phyloP scores from a whole-genome alignment of 108 stramenopile species.

The Discostella stelligeroides region DNA sequence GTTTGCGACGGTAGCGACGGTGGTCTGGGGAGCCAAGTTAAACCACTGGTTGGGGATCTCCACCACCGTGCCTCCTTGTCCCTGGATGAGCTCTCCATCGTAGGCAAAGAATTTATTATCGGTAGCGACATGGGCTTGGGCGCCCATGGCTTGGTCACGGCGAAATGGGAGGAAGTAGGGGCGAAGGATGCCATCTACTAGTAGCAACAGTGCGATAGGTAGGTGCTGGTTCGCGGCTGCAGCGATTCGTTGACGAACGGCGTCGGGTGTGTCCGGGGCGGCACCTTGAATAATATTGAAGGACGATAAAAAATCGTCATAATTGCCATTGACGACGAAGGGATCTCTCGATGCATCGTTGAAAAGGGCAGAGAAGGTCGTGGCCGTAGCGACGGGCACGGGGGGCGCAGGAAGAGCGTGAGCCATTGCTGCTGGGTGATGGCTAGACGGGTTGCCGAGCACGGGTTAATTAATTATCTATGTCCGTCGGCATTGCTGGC shows the following conservation, averaged over 20 bases:
- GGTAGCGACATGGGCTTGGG: neutral
- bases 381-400: neutral
- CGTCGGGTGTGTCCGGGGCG: neutral
- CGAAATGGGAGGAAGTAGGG: constrained; percentile 20
- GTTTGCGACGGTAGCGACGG: neutral
- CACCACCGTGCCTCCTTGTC: neutral
- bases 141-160: constrained; percentile 33
- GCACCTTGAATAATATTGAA: neutral
- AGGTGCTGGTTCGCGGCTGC: too few relatives aligned
- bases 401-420: too few relatives aligned
- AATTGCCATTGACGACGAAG: neutral
- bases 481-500: too few relatives aligned
- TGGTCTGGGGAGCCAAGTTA: neutral
- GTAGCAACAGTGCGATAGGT: neutral
- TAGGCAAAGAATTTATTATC: constrained; percentile 16
- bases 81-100: constrained; percentile 2
- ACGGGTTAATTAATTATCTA: too few relatives aligned
- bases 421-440: too few relatives aligned
- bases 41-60: neutral
- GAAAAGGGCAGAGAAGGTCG: neutral
- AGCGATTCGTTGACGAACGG: neutral
- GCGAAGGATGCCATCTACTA: neutral
- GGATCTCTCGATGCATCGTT: neutral
- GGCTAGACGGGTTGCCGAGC: too few relatives aligned
- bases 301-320: neutral